Base-by-base conservation (phyloP, 1,139 yeast species). In the Yamadazyma pseudoaaseri region DNA sequence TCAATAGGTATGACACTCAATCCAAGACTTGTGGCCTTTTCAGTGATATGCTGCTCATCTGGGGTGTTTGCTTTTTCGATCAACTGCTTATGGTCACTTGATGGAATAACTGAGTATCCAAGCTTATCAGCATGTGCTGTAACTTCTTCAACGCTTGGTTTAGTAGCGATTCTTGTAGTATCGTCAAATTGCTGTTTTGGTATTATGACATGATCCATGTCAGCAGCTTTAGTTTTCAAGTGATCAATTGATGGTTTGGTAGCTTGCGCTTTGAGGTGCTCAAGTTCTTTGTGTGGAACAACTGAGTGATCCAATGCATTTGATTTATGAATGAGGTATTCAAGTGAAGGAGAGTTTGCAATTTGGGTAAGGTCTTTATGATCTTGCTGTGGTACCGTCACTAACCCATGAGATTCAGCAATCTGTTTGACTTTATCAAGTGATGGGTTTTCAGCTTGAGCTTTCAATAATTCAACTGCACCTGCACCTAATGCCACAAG, bases 281-380 rank as follows among this genome's bases (percentile, higher is more conserved):
- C 41, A 23, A 34, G 34, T 18, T 39, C 46, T 2, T 20, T 30
- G 3, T 31, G 33, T 11, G 39, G 29, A 6, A 45, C 15, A 8
- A 43, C 33, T 5, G 28, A 28, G 29, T 42, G 41, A 5, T 37
- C 31, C 13, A 23, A 25, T 5, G 16, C 24, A 20, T 36, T 33
- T 2, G 74, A 67, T 26, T 54, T 58, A 9, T 48, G 48, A 5
- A 37, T 34, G 5, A 69, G 30, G 34, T 53, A 60, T 2, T 57
- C 63, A 4, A 49, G 23, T 6, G 54, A 33, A 22, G 72, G 65
- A 3, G 46, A 36, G 3, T 47, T 42, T 9, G 30, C 51, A 47
- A 20, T 50, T 46, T 20, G 44, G 26, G 8, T 51, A 39, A 35
- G 54, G 4, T 30, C 24, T 4, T 37, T 14, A 20, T 41, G 37